Conservation (phyloP, 352 stramenopile genomes). For the Pythium insidiosum region DNA sequence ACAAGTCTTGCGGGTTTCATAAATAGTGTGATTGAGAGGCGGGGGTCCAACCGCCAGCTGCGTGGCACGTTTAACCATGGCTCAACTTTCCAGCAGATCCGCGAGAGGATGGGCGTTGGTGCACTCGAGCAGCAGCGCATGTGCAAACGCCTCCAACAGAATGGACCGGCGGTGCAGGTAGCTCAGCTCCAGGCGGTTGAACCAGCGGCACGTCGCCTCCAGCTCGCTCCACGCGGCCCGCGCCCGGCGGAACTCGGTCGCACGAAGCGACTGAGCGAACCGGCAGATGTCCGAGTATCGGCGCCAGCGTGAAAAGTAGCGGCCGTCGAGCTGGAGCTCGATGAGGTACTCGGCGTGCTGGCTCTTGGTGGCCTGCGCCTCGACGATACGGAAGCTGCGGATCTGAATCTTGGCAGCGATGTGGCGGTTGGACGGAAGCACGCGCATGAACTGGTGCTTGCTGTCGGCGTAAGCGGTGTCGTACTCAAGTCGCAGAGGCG, state of each 20-base stretch:
- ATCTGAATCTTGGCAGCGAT: slow-evolving; percentile 77
- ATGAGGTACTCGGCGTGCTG: slow-evolving; percentile 79
- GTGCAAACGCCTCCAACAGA: slow-evolving; percentile 68
- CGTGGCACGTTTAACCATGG: no score
- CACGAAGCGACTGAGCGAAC: slow-evolving; percentile 48
- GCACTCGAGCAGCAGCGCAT: slow-evolving; percentile 68
- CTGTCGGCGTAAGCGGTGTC: slow-evolving; percentile 57
- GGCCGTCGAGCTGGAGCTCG: slow-evolving; percentile 65
- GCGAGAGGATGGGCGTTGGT: slow-evolving; percentile 62
- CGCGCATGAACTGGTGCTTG: slow-evolving; percentile 52
- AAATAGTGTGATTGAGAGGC: no score
- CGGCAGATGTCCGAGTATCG: slow-evolving; percentile 67
- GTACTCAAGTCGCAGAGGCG: slow-evolving; percentile 38
- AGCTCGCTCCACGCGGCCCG: slow-evolving; percentile 50
- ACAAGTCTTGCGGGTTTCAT: no score
- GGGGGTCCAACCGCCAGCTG: no score
- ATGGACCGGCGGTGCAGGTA: slow-evolving; percentile 79
- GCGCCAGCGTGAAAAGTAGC: slow-evolving; percentile 66
- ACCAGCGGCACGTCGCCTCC: slow-evolving; percentile 58
- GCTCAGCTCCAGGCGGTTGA: slow-evolving; percentile 74
- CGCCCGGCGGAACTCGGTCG: slow-evolving; percentile 44
- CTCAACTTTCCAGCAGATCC: slow-evolving; percentile 51
- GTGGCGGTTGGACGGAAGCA: slow-evolving; percentile 59
- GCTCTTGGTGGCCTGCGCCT: slow-evolving; percentile 28
- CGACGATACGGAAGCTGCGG: slow-evolving; percentile 77